Evolutionary conservation across 371 early-diverging fungal genomes (phyloP), one percentile per base, ranked within the genome.

Genomic region (Rhizopus stolonifer): DNA sequence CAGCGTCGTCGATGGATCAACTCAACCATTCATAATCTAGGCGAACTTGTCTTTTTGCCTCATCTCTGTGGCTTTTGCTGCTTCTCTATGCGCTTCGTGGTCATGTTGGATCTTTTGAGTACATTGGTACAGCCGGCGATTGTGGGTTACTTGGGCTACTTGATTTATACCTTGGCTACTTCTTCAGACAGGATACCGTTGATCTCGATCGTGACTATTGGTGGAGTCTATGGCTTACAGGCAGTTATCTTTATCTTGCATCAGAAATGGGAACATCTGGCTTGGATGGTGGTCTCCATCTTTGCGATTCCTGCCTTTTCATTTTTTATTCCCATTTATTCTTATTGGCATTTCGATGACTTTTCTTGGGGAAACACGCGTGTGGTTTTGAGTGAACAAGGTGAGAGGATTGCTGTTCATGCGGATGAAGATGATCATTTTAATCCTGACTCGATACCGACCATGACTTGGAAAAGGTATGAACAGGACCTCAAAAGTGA

Each of bases 1-100:
- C 86, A 88, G 70, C 73, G 86, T 33, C 87, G 93, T 61, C 84
- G 99, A 26, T 98, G 99, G 99, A 99, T 99, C 66, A 99, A 99
- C 74, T 96, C 97, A 3, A 99, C 99, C 0, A 90, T 99, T 34
- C 95, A 95, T 70, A 99, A 99, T 69, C 65, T 98, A 53, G 86
- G 95, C 74, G 99, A 96, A 71, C 76, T 97, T 6, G 72, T 95
- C 19, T 67, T 83, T 42, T 72, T 96, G 11, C 85, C 87, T 33
- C 86, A 91, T 58, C 80, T 99, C 48, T 99, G 99, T 62, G 99
- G 99, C 11, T 91, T 92, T 65, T 94, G 92, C 70, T 96, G 94
- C 65, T 93, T 94, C 74, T 94, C 95, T 0, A 95, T 97, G 97
- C 90, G 94, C 43, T 95, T 96, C 70, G 87, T 89, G 9, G 94